Conservation (phyloP, 148 eudicot genomes). For the Suaeda aralocaspica region DNA sequence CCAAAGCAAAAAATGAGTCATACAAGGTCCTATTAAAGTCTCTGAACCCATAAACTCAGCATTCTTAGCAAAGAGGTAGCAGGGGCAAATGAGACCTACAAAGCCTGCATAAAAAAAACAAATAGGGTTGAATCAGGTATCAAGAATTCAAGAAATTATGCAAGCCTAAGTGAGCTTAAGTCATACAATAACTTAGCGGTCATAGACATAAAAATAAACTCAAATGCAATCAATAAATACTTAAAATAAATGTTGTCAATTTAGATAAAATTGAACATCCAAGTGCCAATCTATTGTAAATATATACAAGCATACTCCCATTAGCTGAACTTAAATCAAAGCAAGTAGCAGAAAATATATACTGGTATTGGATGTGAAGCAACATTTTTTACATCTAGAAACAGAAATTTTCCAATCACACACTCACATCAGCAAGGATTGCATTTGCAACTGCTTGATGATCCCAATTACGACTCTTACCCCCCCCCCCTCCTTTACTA, state of each 20-base stretch:
- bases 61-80: constrained; percentile 82
- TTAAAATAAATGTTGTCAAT: neutral
- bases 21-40: constrained; percentile 64
- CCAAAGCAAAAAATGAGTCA: constrained; percentile 66
- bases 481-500: neutral
- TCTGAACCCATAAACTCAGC: constrained; percentile 77
- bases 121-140: neutral
- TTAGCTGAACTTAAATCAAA: neutral
- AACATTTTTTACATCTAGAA: neutral
- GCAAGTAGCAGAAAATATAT: too few species aligned
- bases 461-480: too few species aligned
- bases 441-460: neutral
- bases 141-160: neutral
- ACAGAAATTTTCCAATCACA: neutral
- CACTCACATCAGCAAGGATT: neutral
- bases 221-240: neutral
- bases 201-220: neutral
- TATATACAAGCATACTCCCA: neutral
- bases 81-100: constrained; percentile 74
- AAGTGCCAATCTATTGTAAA: neutral
- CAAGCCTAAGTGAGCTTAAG: neutral
- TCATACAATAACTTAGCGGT: neutral
- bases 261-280: neutral
- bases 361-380: neutral
- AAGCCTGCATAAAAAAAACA: constrained; percentile 45